Evolutionary conservation across 345 rosid species (phyloP).

Genomic region (Noccaea caerulescens): DNA sequence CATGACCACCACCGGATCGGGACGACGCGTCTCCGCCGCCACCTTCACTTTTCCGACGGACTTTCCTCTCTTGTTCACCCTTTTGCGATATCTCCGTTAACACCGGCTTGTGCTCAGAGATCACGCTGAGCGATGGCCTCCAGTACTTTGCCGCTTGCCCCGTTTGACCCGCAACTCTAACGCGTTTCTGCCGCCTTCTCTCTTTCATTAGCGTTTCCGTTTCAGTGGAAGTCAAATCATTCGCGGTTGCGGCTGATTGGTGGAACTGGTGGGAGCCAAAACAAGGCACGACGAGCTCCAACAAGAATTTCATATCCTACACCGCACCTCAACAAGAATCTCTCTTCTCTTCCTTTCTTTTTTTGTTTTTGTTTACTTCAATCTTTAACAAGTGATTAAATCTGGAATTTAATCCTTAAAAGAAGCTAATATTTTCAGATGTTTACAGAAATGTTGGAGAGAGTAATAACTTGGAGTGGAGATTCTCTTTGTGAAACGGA

Average conservation of each 20-base stretch:
- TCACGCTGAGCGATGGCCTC: constrained; percentile 65
- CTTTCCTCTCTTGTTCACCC: constrained; percentile 33
- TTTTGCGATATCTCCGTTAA: constrained; percentile 37
- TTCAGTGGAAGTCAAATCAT: constrained; percentile 37
- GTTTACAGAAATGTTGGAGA: constrained; percentile 1
- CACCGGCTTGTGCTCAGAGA: constrained; percentile 58
- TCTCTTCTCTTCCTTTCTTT: not conserved
- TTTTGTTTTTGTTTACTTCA: not conserved
- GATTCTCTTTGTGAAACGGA: not conserved
- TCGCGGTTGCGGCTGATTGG: constrained; percentile 26
- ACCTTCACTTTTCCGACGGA: constrained; percentile 41
- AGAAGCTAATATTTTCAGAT: not conserved
- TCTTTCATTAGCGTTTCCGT: constrained; percentile 37
- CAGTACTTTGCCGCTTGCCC: constrained; percentile 50
- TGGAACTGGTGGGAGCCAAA: constrained; percentile 41
- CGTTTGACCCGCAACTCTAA: constrained; percentile 38
- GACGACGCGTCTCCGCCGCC: constrained; percentile 26
- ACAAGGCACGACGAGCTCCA: constrained; percentile 59
- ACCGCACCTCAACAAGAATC: constrained; percentile 8
- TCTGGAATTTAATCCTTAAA: not conserved
- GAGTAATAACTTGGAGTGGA: constrained; percentile 11
- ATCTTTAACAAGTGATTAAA: not conserved
- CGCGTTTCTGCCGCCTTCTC: constrained; percentile 44
- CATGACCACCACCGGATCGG: constrained; percentile 42
- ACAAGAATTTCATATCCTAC: constrained; percentile 55